These are phyloP conservation scores for Aspergillus pseudoglaucus DNA, from an alignment of 2,329 filamentous ascomycete species.

Conservation along the genomic window DNA sequence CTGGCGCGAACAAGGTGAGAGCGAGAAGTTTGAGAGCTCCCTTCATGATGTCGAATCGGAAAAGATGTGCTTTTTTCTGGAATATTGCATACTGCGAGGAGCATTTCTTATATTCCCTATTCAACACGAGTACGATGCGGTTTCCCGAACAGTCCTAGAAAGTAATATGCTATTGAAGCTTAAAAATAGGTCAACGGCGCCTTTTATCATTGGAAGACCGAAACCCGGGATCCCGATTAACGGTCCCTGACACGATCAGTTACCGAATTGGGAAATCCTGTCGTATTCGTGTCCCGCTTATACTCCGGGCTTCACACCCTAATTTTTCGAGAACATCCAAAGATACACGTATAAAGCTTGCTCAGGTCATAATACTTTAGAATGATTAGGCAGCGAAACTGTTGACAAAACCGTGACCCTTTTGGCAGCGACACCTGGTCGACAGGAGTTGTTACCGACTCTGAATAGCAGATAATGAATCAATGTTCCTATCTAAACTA, in stretches of 20 bases:
- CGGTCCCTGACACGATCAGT: background rate
- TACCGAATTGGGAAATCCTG: background rate
- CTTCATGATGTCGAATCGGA: background rate
- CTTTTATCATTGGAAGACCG: background rate
- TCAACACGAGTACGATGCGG: background rate
- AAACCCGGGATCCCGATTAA: background rate
- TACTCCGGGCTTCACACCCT: no score
- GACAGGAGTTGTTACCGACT: no score
- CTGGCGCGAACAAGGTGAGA: background rate
- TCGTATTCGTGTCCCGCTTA: background rate
- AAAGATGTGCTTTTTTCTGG: background rate
- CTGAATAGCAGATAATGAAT: no score
- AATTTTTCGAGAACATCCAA: no score
- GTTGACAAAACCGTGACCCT: no score
- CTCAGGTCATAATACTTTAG: no score
- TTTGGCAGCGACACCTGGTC: no score
- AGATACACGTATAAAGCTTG: no score
- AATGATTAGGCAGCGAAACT: no score
- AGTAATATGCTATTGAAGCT: no score
- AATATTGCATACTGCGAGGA: background rate
- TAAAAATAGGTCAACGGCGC: background rate
- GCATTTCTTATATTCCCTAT: background rate
- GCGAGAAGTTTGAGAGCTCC: background rate
- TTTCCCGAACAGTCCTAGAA: background rate
- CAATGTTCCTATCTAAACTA: no score